Evolutionary conservation across 805 yeast genomes (phyloP).

Genomic region (Scheffersomyces spartinae): DNA sequence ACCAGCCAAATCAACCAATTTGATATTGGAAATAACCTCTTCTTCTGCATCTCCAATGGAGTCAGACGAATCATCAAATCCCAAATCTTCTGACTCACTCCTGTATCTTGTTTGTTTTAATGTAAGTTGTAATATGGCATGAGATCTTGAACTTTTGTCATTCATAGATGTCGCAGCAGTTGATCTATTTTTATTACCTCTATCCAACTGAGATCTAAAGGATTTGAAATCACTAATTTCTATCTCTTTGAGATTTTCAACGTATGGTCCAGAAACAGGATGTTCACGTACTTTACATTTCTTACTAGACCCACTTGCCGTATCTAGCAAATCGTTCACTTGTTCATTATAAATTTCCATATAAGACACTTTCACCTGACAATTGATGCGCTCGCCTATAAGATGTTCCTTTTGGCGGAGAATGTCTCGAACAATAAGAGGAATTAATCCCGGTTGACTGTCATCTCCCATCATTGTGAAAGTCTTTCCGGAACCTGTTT

Average conservation of each 20-base stretch:
- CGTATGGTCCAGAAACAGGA: conserved; percentile 57
- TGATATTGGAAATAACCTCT: conserved; percentile 46
- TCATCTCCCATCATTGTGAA: conserved; percentile 31
- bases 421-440: conserved; percentile 39
- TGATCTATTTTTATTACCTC: conserved; percentile 47
- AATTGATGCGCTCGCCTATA: conserved; percentile 23
- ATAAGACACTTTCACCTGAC: conserved; percentile 41
- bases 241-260: conserved; percentile 52
- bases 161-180: conserved; percentile 70
- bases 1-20: conserved; percentile 75
- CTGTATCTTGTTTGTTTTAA: conserved; percentile 45
- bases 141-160: conserved; percentile 65
- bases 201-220: conserved; percentile 31
- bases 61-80: no score
- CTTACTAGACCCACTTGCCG: conserved; percentile 5
- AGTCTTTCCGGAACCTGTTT: conserved; percentile 32
- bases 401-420: conserved; percentile 30
- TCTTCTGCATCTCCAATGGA: conserved; percentile 31
- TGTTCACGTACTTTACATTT: conserved; percentile 51
- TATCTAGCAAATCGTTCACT: conserved; percentile 48
- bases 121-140: conserved; percentile 60
- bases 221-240: conserved; percentile 37
- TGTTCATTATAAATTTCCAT: conserved; percentile 73
- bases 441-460: conserved; percentile 25
- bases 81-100: conserved; percentile 17